phyloP scores from a whole-genome alignment of 2,329 filamentous ascomycete species.

The Camillea tinctor region DNA sequence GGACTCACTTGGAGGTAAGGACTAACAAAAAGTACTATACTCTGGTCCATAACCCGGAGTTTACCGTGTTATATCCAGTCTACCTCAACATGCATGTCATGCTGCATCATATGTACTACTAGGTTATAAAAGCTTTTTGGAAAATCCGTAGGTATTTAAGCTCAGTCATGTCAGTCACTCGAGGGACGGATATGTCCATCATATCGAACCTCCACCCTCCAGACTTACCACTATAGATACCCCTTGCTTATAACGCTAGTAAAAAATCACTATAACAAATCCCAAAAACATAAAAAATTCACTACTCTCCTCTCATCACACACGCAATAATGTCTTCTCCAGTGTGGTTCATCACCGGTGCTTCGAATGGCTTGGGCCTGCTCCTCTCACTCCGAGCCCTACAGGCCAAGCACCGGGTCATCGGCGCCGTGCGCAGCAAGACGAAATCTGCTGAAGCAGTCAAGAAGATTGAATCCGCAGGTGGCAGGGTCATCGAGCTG shows the following conservation, averaged over 20 bases:
- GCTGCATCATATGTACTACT: background rate
- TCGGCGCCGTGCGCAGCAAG: conserved; percentile 32
- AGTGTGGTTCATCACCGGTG: conserved; percentile 35
- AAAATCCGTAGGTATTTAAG: background rate
- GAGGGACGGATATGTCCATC: background rate
- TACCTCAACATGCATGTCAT: background rate
- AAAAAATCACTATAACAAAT: background rate
- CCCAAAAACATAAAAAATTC: background rate
- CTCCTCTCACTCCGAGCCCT: conserved; percentile 30
- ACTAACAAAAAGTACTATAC: background rate
- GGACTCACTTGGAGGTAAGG: background rate
- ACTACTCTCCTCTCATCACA: background rate
- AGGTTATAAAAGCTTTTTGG: background rate
- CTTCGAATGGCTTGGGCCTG: conserved; percentile 34
- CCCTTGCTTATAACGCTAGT: background rate
- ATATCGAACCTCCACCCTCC: background rate
- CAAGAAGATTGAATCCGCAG: conserved; percentile 26
- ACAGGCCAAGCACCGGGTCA: conserved; percentile 30
- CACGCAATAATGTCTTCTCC: conserved; percentile 21
- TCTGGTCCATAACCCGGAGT: background rate
- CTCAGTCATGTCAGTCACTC: background rate
- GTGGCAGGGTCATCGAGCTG: conserved; percentile 29
- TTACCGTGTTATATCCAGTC: background rate
- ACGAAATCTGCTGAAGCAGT: conserved; percentile 22
- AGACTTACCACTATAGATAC: background rate